phyloP scores from a whole-genome alignment of 805 yeast genomes.

The Sugiyamaella lignohabitans region DNA sequence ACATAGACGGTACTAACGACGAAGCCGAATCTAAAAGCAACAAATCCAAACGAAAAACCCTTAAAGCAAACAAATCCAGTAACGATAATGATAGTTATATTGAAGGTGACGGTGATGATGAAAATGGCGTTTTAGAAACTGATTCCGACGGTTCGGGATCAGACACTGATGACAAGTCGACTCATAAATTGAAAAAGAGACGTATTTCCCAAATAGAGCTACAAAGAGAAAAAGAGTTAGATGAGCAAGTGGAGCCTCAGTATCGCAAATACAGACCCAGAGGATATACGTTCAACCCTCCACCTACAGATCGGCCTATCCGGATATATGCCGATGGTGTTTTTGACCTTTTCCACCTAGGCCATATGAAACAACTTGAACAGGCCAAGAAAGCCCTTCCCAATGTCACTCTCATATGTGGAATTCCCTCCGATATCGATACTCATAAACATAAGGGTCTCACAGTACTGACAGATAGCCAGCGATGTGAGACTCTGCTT shows the following conservation, averaged over 20 bases:
- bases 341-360: conserved; percentile 91
- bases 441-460: conserved; percentile 91
- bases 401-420: conserved; percentile 79
- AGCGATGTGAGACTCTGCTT: conserved; percentile 80
- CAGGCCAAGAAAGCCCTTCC: conserved; percentile 91
- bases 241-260: conserved; percentile 59
- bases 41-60: no score
- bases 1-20: no score
- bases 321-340: conserved; percentile 98
- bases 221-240: conserved; percentile 50
- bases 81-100: conserved; percentile 1
- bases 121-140: not conserved
- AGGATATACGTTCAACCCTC: conserved; percentile 72
- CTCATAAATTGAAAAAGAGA: not conserved
- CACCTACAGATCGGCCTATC: conserved; percentile 79
- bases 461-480: conserved; percentile 82
- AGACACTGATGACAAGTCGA: not conserved
- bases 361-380: conserved; percentile 96
- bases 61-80: no score
- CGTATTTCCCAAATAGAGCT: not conserved
- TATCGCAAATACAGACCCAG: conserved; percentile 70
- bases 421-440: conserved; percentile 82
- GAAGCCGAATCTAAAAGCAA: no score
- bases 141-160: not conserved
- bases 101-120: conserved; percentile 1